These are phyloP conservation scores for Coemansia sp. DNA, from an alignment of 192 early-diverging fungal genomes.

Conservation along the genomic window DNA sequence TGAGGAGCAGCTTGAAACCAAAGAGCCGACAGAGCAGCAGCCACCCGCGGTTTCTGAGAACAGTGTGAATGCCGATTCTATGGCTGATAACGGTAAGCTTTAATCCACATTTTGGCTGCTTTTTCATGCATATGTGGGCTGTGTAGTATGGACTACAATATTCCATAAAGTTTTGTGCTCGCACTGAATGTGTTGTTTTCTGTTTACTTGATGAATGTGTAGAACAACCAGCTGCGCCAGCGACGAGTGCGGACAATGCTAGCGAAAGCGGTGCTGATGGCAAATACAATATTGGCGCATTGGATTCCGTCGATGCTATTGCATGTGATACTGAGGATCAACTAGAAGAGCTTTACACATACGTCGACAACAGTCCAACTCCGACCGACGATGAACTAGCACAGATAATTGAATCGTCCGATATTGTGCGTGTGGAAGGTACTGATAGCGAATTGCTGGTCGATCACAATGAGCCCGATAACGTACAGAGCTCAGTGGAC, in stretches of 20 bases:
- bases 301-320: background rate
- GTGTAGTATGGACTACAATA: background rate
- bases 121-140: background rate
- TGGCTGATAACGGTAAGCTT: background rate
- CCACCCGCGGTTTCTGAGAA: background rate
- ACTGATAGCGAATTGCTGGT: background rate
- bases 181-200: background rate
- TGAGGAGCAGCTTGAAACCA: background rate
- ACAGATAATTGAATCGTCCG: background rate
- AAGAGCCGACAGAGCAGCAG: background rate
- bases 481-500: constrained; percentile 9
- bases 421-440: background rate
- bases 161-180: too few species aligned
- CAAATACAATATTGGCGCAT: constrained; percentile 15
- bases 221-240: constrained; percentile 3
- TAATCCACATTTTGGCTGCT: background rate
- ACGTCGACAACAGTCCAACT: background rate
- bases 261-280: background rate
- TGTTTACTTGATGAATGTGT: background rate
- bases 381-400: background rate
- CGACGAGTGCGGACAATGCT: background rate
- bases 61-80: background rate
- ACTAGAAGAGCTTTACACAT: constrained; percentile 24
- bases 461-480: background rate
- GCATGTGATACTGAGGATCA: constrained; percentile 31